Percentiles rank a stretch among this genome's conserved stretches.
These are phyloP conservation scores for Gelatoporia subvermispora DNA, from an alignment of 768 basidiomycete species.

Conservation along the genomic window DNA sequence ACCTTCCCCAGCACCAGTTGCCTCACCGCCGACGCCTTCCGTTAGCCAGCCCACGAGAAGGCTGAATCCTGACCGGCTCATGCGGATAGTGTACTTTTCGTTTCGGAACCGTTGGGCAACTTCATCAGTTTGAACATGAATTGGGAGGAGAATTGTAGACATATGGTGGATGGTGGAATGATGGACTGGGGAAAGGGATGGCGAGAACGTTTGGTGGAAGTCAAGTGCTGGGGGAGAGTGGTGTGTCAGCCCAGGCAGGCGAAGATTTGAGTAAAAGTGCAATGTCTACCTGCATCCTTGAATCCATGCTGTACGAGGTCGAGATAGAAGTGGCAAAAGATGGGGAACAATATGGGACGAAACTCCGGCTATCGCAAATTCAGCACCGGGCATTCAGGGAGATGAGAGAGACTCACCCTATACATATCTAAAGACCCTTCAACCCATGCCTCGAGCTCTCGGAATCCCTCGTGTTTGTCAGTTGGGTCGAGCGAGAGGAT, in stretches of 20 bases:
- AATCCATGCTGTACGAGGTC: constrained; percentile 90
- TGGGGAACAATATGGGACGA: constrained; percentile 87
- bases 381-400: background rate
- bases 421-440: constrained; percentile 91
- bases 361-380: constrained; percentile 73
- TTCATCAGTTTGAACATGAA: constrained; percentile 81
- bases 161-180: constrained; percentile 69
- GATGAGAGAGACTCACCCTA: constrained; percentile 45
- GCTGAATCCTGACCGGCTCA: constrained; percentile 89
- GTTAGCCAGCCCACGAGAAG: constrained; percentile 95
- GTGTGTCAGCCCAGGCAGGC: background rate
- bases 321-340: constrained; percentile 96
- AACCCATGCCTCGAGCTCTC: constrained; percentile 84
- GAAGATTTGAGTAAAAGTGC: background rate
- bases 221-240: constrained; percentile 47
- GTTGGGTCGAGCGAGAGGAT: constrained; percentile 77
- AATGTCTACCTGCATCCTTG: constrained; percentile 75
- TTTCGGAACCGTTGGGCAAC: constrained; percentile 79
- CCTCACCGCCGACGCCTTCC: constrained; percentile 84
- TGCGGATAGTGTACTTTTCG: constrained; percentile 85
- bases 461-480: constrained; percentile 82
- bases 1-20: constrained; percentile 73
- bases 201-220: constrained; percentile 71
- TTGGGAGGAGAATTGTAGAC: constrained; percentile 72
- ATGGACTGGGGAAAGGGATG: constrained; percentile 62